A percentile compares a stretch with the other conserved stretches of the same genome.
phyloP scores from a whole-genome alignment of 2,329 filamentous ascomycete genomes.

The Xylariaceae sp. region DNA sequence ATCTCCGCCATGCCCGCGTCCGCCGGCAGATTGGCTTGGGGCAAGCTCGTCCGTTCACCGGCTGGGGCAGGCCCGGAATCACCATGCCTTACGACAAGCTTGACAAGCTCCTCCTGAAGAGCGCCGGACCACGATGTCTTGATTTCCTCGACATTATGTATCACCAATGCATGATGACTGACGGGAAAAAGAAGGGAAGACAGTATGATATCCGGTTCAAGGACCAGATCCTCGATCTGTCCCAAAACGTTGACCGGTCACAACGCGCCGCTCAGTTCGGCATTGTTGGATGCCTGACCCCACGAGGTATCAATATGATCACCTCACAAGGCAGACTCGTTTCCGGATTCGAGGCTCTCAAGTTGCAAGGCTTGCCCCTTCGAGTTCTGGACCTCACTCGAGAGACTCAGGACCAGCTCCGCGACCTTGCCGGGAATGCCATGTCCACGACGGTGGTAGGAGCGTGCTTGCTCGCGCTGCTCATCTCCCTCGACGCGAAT shows the following conservation, averaged over 20 bases:
- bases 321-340: conserved; percentile 56
- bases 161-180: conserved; percentile 40
- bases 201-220: conserved; percentile 47
- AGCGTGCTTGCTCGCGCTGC: conserved; percentile 51
- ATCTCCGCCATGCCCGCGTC: conserved; percentile 52
- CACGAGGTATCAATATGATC: conserved; percentile 55
- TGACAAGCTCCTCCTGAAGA: conserved; percentile 32
- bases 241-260: conserved; percentile 66
- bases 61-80: conserved; percentile 51
- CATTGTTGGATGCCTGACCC: conserved; percentile 62
- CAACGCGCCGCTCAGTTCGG: conserved; percentile 45
- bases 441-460: conserved; percentile 73
- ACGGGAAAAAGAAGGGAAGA: conserved; percentile 19
- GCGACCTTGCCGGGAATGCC: conserved; percentile 71
- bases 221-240: conserved; percentile 53
- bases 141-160: conserved; percentile 62
- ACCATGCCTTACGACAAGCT: conserved; percentile 27
- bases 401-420: conserved; percentile 56
- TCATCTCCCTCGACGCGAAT: conserved; percentile 37
- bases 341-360: conserved; percentile 56
- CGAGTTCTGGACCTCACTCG: conserved; percentile 57
- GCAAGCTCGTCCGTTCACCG: conserved; percentile 50
- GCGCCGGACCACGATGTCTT: conserved; percentile 53
- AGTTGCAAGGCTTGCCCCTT: conserved; percentile 63
- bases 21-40: conserved; percentile 48